A percentile compares a stretch with the other conserved stretches of the same genome.
Conservation (phyloP, 73 alveolate genomes). For the Paramecium sonneborni region DNA sequence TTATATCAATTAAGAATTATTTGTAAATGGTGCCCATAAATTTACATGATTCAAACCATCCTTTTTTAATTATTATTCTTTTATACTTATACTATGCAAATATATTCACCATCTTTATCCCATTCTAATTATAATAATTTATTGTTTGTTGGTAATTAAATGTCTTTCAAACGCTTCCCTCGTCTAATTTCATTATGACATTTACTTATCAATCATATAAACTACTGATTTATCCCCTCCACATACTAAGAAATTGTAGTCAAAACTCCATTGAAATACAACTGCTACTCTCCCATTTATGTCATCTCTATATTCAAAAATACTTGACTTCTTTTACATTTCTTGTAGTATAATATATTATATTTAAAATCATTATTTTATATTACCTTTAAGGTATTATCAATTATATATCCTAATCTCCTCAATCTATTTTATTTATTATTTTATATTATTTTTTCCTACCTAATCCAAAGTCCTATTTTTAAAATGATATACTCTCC, state of each 20-base stretch:
- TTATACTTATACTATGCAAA: constrained; percentile 91
- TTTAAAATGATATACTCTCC: too few species aligned
- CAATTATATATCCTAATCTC: too few species aligned
- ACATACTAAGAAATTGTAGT: constrained; percentile 54
- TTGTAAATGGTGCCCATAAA: constrained; percentile 71
- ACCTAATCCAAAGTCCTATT: too few species aligned
- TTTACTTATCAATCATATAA: constrained; percentile 57
- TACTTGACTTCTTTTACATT: background rate
- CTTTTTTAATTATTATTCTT: constrained; percentile 18
- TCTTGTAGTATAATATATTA: background rate
- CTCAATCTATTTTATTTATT: too few species aligned
- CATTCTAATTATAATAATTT: constrained; percentile 89
- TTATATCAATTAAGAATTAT: constrained; percentile 55
- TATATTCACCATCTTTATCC: constrained; percentile 97
- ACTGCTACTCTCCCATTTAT: constrained; percentile 61
- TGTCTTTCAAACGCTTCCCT: constrained; percentile 89
- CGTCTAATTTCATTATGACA: constrained; percentile 15
- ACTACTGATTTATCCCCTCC: constrained; percentile 60
- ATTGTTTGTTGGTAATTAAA: constrained; percentile 79
- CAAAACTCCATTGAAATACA: constrained; percentile 61
- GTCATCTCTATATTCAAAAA: constrained; percentile 59
- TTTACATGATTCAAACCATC: constrained; percentile 40
- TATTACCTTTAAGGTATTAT: too few species aligned
- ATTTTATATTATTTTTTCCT: too few species aligned
- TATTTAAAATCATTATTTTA: background rate